These are phyloP conservation scores for Colletotrichum tropicale DNA, from an alignment of 2,329 filamentous ascomycete species.

Conservation along the genomic window DNA sequence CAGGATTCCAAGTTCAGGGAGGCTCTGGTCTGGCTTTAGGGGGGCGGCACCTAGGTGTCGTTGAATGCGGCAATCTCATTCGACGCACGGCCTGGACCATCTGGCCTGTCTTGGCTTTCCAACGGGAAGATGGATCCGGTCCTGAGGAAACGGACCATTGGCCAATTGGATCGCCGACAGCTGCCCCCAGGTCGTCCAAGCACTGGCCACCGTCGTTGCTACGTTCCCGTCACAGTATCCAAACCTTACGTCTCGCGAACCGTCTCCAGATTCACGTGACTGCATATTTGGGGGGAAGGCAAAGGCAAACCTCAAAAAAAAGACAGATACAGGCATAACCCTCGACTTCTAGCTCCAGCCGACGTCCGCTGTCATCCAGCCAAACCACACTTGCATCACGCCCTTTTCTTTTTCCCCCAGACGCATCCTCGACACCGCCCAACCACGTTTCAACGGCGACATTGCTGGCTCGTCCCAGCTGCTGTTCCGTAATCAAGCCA, in stretches of 20 bases:
- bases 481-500: neutral
- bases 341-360: neutral
- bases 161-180: neutral
- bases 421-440: neutral
- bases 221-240: neutral
- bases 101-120: neutral
- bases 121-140: conserved; percentile 10
- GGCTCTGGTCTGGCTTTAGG: neutral
- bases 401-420: neutral
- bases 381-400: neutral
- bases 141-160: neutral
- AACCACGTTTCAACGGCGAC: neutral
- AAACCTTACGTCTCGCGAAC: neutral
- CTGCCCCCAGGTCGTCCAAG: neutral
- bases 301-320: neutral
- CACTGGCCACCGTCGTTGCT: neutral
- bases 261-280: neutral
- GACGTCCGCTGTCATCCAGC: neutral
- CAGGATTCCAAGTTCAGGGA: neutral
- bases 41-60: neutral
- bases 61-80: neutral
- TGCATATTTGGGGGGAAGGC: neutral
- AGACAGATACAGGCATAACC: neutral
- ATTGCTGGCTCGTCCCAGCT: neutral
- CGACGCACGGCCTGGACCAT: neutral